Base-by-base conservation (phyloP, 805 yeast species). In the Ogataea pini region DNA sequence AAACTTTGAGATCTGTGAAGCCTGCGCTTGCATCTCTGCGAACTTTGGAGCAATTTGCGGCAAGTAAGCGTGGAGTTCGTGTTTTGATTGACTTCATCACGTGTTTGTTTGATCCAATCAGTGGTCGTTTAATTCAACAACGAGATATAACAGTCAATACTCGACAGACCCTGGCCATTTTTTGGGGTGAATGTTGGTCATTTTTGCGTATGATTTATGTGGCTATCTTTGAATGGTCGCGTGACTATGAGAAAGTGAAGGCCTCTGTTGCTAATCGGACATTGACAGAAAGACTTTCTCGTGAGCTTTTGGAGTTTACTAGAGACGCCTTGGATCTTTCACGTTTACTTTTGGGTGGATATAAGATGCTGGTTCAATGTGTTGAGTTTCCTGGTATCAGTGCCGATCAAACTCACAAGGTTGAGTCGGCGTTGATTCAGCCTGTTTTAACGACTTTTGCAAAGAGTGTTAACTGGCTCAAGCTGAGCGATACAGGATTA, bases 321-420 rank as follows among this genome's bases (percentile, higher is more conserved):
- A 78, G 96, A 63, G 96, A 89, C 61, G 83, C 89, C 0, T 72
- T 92, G 43, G 97, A 91, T 56, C 72, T 88, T 27, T 84, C 96
- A 49, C 83, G 84, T 51, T 65, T 75, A 1, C 68, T 91, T 28
- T 63, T 91, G n/a, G 82, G 77, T 47, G 80, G 91, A 2, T 86
- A 79, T 59, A 72, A 83, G 49, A 71, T 77, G n/a, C 62, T 82
- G 34, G 57, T 50, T 7, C 47, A 39, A n/a, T 40, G 58, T 24
- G 42, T 71, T 0, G 65, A 66, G 6, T 54, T 57, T 27, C 57
- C 56, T 4, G 58, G 54, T 7, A 60, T 58, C 13, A 20, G 49
- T 7, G 40, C 42, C 2, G 52, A 52, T 9, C 48, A 55, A 46
- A 48, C 22, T 42, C 58, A 8, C 51, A 56, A 45, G 4, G 36